Evolutionary conservation across 192 early-diverging fungal species (phyloP).

Genomic region (Spizellomyces sp.): DNA sequence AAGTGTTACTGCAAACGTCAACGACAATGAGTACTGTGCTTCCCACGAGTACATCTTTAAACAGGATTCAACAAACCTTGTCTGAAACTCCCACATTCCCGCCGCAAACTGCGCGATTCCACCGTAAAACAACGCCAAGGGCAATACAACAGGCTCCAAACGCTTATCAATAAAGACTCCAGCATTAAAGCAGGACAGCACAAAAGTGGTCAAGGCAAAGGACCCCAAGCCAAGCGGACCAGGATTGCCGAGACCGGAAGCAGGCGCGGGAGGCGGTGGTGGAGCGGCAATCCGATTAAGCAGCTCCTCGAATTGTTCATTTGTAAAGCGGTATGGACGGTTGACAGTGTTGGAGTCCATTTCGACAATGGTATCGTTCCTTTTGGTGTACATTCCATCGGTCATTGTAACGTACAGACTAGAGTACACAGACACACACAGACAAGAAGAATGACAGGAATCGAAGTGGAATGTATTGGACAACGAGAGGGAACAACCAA

Average conservation of each 20-base stretch:
- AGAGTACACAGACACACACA: no score
- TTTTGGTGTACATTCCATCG: neutral
- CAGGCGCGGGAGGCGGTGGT: slow-evolving; percentile 39
- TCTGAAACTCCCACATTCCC: slow-evolving; percentile 83
- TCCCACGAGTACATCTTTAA: no score
- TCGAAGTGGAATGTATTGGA: no score
- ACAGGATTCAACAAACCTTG: neutral
- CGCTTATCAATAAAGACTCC: slow-evolving; percentile 59
- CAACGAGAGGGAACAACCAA: no score
- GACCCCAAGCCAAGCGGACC: slow-evolving; percentile 63
- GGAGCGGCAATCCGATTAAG: slow-evolving; percentile 14
- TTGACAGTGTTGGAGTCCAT: neutral
- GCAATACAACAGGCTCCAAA: slow-evolving; percentile 60
- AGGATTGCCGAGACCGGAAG: slow-evolving; percentile 55
- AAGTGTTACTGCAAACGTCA: slow-evolving; percentile 61
- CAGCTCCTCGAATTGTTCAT: slow-evolving; percentile 2
- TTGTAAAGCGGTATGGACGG: neutral
- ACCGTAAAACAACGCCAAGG: slow-evolving; percentile 74
- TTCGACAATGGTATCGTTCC: neutral
- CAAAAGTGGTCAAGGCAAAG: slow-evolving; percentile 70
- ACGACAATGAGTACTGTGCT: no score
- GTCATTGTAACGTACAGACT: neutral
- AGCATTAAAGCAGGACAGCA: slow-evolving; percentile 71
- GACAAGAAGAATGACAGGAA: no score
- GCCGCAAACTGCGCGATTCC: slow-evolving; percentile 75